These are phyloP conservation scores for Lichtheimia hyalospora DNA, from an alignment of 371 early-diverging fungal species.

Conservation along the genomic window DNA sequence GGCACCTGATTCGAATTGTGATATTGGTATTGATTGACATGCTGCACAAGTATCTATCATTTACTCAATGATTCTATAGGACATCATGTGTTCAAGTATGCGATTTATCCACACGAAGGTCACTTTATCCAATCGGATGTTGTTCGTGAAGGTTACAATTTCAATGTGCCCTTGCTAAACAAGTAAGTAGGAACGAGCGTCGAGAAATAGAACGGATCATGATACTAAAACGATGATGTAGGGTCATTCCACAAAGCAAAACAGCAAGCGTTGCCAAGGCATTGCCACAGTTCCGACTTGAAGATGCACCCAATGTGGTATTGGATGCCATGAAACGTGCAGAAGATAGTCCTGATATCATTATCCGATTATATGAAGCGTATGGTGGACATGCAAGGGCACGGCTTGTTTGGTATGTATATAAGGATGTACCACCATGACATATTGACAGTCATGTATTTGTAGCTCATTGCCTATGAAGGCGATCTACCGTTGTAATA, in stretches of 20 bases:
- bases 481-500: slow-evolving; percentile 65
- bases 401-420: slow-evolving; percentile 56
- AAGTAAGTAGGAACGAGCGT: slow-evolving; percentile 37
- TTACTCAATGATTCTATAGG: slow-evolving; percentile 22
- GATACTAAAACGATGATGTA: background rate
- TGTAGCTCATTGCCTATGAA: slow-evolving; percentile 45
- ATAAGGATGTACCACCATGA: background rate
- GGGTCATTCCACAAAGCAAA: slow-evolving; percentile 12
- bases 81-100: slow-evolving; percentile 85
- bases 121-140: slow-evolving; percentile 79
- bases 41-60: background rate
- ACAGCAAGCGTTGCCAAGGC: slow-evolving; percentile 2
- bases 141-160: slow-evolving; percentile 83
- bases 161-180: slow-evolving; percentile 78
- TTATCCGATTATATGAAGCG: slow-evolving; percentile 89
- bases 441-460: background rate
- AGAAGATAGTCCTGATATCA: slow-evolving; percentile 70
- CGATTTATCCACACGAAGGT: slow-evolving; percentile 86
- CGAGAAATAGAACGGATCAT: background rate
- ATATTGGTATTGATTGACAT: slow-evolving; percentile 47
- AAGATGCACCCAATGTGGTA: slow-evolving; percentile 73
- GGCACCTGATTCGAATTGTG: slow-evolving; percentile 64
- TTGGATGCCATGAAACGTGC: slow-evolving; percentile 88
- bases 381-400: slow-evolving; percentile 85
- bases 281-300: slow-evolving; percentile 54